Evolutionary conservation across 164 flowering plant species (phyloP), one percentile per base, ranked within the genome.

Genomic region (Sextonia rubra): DNA sequence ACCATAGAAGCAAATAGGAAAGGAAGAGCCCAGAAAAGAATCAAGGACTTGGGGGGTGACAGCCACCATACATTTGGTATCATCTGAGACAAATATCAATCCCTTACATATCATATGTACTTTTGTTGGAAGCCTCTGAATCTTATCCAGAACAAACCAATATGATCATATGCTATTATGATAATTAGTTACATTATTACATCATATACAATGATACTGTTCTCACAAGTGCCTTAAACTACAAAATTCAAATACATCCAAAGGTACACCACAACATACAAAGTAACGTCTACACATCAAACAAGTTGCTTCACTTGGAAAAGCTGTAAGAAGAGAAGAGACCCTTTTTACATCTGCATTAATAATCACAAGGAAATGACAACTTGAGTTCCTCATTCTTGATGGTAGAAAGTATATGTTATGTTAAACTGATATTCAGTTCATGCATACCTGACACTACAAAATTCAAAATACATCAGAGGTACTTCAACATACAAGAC

Each of bases 351-450:
- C 3, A 52, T 52, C 58, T 52, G 12, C 58, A 52, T 17, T 52
- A 20, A 52, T 52, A 20, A 37, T 37, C 44, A 37, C 44, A 52
- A 17, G 4, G 58, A 52, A 20, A 15, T 15, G 58, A 20, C n/a
- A 52, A 2, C 58, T 52, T 12, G n/a, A 52, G n/a, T 27, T 30
- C 58, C 37, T 68, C 24, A 68, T 64, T 83, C 88, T 48, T 78
- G 88, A 64, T 48, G 84, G 75, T 79, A 83, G 78, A 83, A 77
- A 30, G 84, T 71, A 71, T 85, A 86, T 26, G 83, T 75, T 85
- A 86, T 26, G 83, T 75, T 73, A 90, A 83, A 72, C 85, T 52
- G 58, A 52, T 52, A 52, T 52, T 52, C n/a, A 12, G 58, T 52
- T 18, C 58, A 52, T 18, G n/a, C 58, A 52, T 52, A 4, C n/a